Base-by-base conservation (phyloP, 495 filamentous ascomycete genomes). In the Podospora sp. region DNA sequence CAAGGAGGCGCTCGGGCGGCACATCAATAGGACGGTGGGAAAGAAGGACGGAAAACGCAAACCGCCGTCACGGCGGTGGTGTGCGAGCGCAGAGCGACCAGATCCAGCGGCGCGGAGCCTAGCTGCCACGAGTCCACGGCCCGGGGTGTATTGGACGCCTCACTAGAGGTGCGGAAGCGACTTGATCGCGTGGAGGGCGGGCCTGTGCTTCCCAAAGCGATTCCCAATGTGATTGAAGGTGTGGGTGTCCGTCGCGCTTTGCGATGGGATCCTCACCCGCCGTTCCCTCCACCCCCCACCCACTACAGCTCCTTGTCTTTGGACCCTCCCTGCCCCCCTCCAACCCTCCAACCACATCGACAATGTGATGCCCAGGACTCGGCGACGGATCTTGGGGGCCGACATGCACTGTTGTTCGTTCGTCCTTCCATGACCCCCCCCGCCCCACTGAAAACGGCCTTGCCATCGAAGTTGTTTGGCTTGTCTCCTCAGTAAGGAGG, bases 71-170 rank as follows among this genome's bases (percentile, higher is more conserved):
- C 6, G 9, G 26, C 25, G 56, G n/a, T 9, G 25, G 16, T 18
- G 57, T 22, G 29, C 59, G 49, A 14, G 29, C 20, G 29, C 35
- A 12, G 60, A n/a, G 35, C 24, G 26, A 36, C 29, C 21, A 20
- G 60, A 24, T 62, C 21, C 60, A 62, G 60, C 29, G 22, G 9
- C 60, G 60, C 60, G 36, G 33, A n/a, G 60, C 57, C 60, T 49
- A 62, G 60, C 20, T 62, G 20, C 60, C 60, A 36, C 60, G 60
- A 26, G 21, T n/a, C 40, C 36, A 33, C 11, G 60, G 60, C n/a
- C 60, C 9, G 29, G 33, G 60, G 8, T 29, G 56, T 18, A 25
- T n/a, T 20, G 21, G 18, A 5, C 22, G 25, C 18, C 56, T 46
- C 40, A 46, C 40, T 46, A 46, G 40, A 46, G 16, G 2, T 12